Conservation (phyloP, 2,329 filamentous ascomycete genomes). For the Aspergillus ruber region DNA sequence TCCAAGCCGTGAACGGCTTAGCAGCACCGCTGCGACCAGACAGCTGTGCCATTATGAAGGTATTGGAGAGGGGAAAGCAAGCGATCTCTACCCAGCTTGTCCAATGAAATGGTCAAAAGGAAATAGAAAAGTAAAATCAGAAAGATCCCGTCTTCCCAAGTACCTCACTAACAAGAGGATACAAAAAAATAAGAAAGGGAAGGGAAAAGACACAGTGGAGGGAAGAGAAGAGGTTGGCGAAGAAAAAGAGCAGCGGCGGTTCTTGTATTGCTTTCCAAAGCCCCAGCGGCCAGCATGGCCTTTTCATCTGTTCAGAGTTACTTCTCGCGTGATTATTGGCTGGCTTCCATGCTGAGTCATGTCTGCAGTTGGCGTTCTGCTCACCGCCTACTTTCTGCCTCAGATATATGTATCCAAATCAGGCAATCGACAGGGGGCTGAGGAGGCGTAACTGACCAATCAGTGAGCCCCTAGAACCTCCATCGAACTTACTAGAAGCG, state of each 20-base stretch:
- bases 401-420: too few species aligned
- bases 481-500: constrained; percentile 29
- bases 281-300: constrained; percentile 39
- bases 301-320: constrained; percentile 36
- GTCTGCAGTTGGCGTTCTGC: constrained; percentile 21
- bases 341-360: constrained; percentile 22
- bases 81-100: constrained; percentile 6
- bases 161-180: constrained; percentile 1
- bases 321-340: constrained; percentile 34
- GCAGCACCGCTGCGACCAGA: constrained; percentile 55
- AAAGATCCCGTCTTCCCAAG: not conserved
- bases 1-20: constrained; percentile 71
- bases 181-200: constrained; percentile 12
- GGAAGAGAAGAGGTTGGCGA: constrained; percentile 11
- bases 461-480: not conserved
- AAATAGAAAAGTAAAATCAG: not conserved
- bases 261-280: constrained; percentile 27
- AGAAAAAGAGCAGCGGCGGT: constrained; percentile 12
- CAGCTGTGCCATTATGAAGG: constrained; percentile 50
- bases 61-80: constrained; percentile 8
- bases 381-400: constrained; percentile 21
- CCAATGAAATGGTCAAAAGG: not conserved
- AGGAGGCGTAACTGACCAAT: not conserved
- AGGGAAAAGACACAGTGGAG: constrained; percentile 15
- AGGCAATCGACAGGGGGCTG: too few species aligned